Percentiles rank a stretch among this genome's conserved stretches.
phyloP scores from a whole-genome alignment of 768 basidiomycete genomes.

The Cyclocybe cylindracea region DNA sequence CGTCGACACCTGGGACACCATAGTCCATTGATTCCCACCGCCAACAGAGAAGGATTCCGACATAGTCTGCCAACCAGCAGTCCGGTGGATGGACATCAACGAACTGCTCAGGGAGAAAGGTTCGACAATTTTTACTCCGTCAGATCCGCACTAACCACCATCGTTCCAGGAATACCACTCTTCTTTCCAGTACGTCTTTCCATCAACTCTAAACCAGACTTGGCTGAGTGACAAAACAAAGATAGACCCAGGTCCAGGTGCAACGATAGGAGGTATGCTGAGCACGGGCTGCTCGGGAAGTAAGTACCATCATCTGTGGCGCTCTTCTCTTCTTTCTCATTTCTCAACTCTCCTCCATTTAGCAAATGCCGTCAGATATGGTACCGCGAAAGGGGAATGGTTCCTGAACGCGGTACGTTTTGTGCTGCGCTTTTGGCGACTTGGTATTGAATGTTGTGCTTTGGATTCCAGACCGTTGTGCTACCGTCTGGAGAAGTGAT shows the following conservation, averaged over 20 bases:
- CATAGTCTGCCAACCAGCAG: conserved; percentile 73
- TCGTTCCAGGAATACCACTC: conserved; percentile 48
- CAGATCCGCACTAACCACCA: too few species aligned
- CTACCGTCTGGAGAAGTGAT: conserved; percentile 89
- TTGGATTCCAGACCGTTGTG: conserved; percentile 68
- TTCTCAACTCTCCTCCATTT: neutral
- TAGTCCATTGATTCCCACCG: neutral
- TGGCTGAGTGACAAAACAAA: conserved; percentile 21
- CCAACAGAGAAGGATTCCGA: conserved; percentile 65
- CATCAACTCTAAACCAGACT: neutral
- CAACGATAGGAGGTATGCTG: conserved; percentile 85
- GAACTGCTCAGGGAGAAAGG: conserved; percentile 65
- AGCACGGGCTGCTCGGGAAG: conserved; percentile 89
- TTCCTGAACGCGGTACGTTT: conserved; percentile 73
- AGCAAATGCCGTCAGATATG: conserved; percentile 85
- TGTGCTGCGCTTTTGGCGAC: neutral
- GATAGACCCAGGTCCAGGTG: conserved; percentile 78
- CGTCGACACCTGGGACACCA: too few species aligned
- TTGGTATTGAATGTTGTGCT: neutral
- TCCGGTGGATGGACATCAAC: conserved; percentile 73
- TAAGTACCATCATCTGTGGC: conserved; percentile 20
- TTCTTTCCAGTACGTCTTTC: conserved; percentile 70
- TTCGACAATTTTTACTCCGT: too few species aligned
- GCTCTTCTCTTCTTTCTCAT: neutral
- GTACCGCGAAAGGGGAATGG: conserved; percentile 83